Conservation (phyloP, 148 eudicot species). For the Rheum nobile region DNA sequence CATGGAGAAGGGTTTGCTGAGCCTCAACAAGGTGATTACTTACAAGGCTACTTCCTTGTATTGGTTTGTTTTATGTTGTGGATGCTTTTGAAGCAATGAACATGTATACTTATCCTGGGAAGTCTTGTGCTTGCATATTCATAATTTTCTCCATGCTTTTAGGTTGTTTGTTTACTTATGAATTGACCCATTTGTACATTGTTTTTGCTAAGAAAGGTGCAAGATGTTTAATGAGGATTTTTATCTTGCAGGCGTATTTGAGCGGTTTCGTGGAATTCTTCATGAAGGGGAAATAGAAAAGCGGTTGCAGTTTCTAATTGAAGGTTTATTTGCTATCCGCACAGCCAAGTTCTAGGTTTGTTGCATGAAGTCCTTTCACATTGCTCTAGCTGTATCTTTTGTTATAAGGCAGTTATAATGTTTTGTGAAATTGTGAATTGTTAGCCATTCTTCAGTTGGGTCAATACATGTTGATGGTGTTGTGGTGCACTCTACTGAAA, state of each 20-base stretch:
- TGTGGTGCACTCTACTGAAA: not conserved
- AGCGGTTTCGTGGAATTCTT: too few species aligned
- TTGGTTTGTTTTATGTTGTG: not conserved
- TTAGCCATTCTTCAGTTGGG: not conserved
- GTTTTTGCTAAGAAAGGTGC: not conserved
- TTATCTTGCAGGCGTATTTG: slow-evolving; percentile 36
- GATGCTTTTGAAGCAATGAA: not conserved
- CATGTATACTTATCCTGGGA: not conserved
- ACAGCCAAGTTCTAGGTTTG: slow-evolving; percentile 79
- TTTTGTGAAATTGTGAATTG: not conserved
- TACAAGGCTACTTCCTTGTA: too few species aligned
- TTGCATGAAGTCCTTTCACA: not conserved
- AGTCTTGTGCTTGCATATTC: not conserved
- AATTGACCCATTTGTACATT: not conserved
- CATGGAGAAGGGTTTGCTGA: too few species aligned
- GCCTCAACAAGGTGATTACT: too few species aligned
- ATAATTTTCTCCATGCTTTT: not conserved
- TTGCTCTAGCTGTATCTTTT: not conserved
- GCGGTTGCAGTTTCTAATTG: slow-evolving; percentile 73
- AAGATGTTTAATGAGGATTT: not conserved
- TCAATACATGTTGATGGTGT: not conserved
- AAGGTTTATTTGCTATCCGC: slow-evolving; percentile 75
- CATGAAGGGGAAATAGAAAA: slow-evolving; percentile 94
- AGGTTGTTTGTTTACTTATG: not conserved
- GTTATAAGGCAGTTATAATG: not conserved